Base-by-base conservation (phyloP, 2,329 filamentous ascomycete genomes). In the Onygenales sp. region DNA sequence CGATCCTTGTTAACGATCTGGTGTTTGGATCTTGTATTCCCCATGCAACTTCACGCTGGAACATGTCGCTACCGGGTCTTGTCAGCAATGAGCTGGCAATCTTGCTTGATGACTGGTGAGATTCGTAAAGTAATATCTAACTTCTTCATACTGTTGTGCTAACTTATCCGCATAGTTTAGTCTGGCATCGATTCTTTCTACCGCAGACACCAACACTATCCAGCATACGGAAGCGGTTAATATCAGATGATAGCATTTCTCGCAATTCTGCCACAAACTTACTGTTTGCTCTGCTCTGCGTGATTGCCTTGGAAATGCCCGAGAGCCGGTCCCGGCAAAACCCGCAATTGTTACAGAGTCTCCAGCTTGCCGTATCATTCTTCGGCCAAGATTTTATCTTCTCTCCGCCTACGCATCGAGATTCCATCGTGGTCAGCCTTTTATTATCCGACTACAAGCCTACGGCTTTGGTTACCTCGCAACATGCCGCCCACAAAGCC, bases 301-400 rank as follows among this genome's bases (percentile, higher is more conserved):
- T 60, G 42, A 50, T 51, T 21, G 55, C 57, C 3, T 48, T 54
- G 9, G 55, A 60, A 21, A 39, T 41, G 1, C 39, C 27, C 5
- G 44, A 50, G n/a, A 49, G 7, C 11, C 8, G 44, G 2, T 21
- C 33, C 31, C 17, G 48, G 17, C 13, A 33, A 14, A 36, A 55
- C 46, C 38, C 14, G n/a, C 13, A 44, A 36, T 35, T 55, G 41
- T 51, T 41, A 32, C 32, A 33, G 3, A 56, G 31, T 41, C 32
- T 60, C 14, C 55, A 55, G 41, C 52, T 54, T 5, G 55, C 57
- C n/a, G 45, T 59, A 3, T 57, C 58, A 27, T 57, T 43, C 21
- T 57, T 51, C 32, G 54, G 58, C 27, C 58, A 60, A 44, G 55
- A 56, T 31, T 59, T 60, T n/a, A 58, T 59, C 6, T 60, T 57